Evolutionary conservation across 2,329 filamentous ascomycete species (phyloP), one percentile per base, ranked within the genome.

Genomic region (Xylariomycetidae sp.): DNA sequence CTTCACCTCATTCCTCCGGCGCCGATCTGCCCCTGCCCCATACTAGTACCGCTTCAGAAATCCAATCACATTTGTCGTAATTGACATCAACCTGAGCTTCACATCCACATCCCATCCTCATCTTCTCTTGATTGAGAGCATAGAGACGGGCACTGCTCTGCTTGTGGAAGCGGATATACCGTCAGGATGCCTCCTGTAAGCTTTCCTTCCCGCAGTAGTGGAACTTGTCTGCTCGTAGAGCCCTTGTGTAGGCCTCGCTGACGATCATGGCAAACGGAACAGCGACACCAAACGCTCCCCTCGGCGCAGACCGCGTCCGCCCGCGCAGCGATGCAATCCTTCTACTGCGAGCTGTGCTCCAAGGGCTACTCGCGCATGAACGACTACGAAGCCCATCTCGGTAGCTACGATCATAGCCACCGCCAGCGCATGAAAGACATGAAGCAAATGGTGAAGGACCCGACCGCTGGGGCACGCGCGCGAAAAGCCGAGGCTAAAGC

Each of bases 311-410:
- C 74, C 15, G 65, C 69, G 17, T 73, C 74, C 3, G 86, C 85
- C 7, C 80, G 85, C 42, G 82, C 85, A 51, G 85, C 85, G 12
- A 70, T 85, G 30, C 83, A 80, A 52, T 79, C 84, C 20, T 92
- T 93, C 64, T 88, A 85, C 64, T 93, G 82, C 67, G 76, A 80
- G 25, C 76, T 96, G 34, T 96, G 92, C 67, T 79, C 83, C 44
- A 96, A 96, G 64, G 90, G 89, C 50, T 98, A 96, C 63, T 79
- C 82, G 2, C 87, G 92, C 35, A 90, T 94, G 72, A 90, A 93
- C 56, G 90, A 96, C 58, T 95, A 93, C 59, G 90, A 96, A 61
- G 83, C 89, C 6, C 92, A 98, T 59, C 85, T 95, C 36, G 80
- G 80, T 43, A 92, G 85, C 51, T 96, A 96, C 61, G 92, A 96